Base-by-base conservation (phyloP, 2,329 filamentous ascomycete genomes). In the Annulohypoxylon truncatum region DNA sequence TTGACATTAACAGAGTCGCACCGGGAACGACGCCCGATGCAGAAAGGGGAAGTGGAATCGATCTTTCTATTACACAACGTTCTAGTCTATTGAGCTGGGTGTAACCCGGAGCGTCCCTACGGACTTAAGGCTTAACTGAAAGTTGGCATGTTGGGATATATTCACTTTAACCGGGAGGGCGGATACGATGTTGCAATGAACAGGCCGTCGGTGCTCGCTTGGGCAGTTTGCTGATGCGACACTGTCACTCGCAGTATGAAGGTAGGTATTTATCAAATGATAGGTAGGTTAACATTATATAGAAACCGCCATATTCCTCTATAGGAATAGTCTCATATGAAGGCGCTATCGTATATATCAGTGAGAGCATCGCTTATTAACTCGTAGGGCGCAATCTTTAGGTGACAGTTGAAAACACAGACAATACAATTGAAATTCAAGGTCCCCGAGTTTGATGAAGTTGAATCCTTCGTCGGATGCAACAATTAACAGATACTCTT, bases 121-220 rank as follows among this genome's bases (percentile, higher is more conserved):
- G 55, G 9, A 22, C 46, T 33, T 42, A 10, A 48, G 1, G 15
- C 26, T 38, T 28, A 18, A 42, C n/a, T 20, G 22, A 10, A 13
- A 33, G n/a, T 48, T 58, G n/a, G 40, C 31, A 20, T 54, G 22
- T 26, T 20, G 60, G 55, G 48, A 44, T 55, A 64, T 60, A 57
- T 63, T 55, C 47, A 65, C 26, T 68, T 68, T 65, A 68, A 55
- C 65, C 65, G 65, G 61, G 61, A 61, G 61, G 13, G n/a, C 42
- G 61, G 57, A 61, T 31, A 29, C 18, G 26, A 54, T 50, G 61
- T 61, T 51, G 38, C 55, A 53, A 18, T 31, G n/a, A 22, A 8
- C 15, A 10, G 18, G 26, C 24, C 48, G 26, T 18, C 20, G 54
- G n/a, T 44, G 40, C 40, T 44, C 9, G 31, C 53, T 44, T 50